Evolutionary conservation across 805 yeast species (phyloP).

Genomic region (Wickerhamiella lipophila): DNA sequence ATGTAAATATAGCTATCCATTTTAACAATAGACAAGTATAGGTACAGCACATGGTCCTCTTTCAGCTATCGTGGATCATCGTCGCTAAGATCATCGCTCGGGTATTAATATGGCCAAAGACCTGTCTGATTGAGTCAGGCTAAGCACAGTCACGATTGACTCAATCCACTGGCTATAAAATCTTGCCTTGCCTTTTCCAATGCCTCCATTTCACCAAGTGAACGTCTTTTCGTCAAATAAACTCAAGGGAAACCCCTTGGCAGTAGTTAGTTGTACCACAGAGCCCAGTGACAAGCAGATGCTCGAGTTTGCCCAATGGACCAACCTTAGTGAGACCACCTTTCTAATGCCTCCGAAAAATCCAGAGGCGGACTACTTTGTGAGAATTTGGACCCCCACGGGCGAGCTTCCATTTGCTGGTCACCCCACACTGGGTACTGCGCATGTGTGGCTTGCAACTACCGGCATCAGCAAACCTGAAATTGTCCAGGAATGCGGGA

Average conservation of each 20-base stretch:
- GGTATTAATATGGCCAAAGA: too few species aligned
- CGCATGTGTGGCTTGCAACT: conserved; percentile 26
- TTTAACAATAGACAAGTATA: too few species aligned
- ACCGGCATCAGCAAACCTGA: conserved; percentile 21
- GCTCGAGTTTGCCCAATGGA: conserved; percentile 44
- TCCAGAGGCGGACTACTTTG: conserved; percentile 34
- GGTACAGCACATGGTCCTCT: too few species aligned
- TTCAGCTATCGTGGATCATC: too few species aligned
- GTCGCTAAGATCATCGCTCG: too few species aligned
- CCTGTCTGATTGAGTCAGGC: too few species aligned
- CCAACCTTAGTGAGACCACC: conserved; percentile 47
- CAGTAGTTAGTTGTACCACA: conserved; percentile 37
- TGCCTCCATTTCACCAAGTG: conserved; percentile 20
- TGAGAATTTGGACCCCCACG: conserved; percentile 39
- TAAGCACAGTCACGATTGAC: not conserved
- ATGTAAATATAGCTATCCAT: too few species aligned
- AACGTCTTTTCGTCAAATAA: conserved; percentile 34
- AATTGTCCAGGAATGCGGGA: conserved; percentile 18
- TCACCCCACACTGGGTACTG: conserved; percentile 45
- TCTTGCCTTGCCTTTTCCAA: not conserved
- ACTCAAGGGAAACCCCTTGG: conserved; percentile 44
- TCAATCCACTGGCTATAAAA: not conserved
- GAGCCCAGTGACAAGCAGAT: conserved; percentile 32
- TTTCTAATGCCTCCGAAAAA: conserved; percentile 35
- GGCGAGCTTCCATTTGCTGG: conserved; percentile 50